Evolutionary conservation across 2,329 filamentous ascomycete species (phyloP), one percentile per base, ranked within the genome.

Genomic region (Scedosporium aurantiacum): DNA sequence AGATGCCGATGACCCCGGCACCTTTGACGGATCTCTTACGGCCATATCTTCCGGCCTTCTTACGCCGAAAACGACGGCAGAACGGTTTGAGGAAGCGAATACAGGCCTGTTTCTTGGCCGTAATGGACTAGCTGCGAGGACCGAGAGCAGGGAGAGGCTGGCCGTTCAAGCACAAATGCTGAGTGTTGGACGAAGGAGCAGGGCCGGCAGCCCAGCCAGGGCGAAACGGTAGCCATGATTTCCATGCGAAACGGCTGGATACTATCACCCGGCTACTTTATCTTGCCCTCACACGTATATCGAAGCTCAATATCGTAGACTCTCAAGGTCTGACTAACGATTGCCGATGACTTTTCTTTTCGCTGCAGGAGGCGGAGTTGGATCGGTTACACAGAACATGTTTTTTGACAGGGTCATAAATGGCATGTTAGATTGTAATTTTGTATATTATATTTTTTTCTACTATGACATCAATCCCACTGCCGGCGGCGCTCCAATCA

Each of bases 101-200:
- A 18, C 32, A 16, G 16, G 40, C 23, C 6, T 32, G 2, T 47
- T 52, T 60, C 78, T 87, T 68, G 83, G 86, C 66, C 76, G 91
- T 45, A 85, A 83, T 56, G 92, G 92, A 1, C 72, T 97, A 65
- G 86, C 90, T 60, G 83, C 91, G 2, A 79, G 93, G 66, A 95
- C 90, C 0, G 93, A 97, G 70, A 96, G 91, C 70, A 80, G 91
- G 60, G 94, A 97, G 70, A 81, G 90, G 62, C 74, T 97, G 43
- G 79, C 82, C 16, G 80, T 83, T 14, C 81, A 76, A 7, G 66
- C 80, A 25, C 79, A 81, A 62, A 78, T 81, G 74, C 70, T 83
- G 63, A 80, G 77, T 58, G 81, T 81, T 1, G 82, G 83, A 25
- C 72, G 83, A 71, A 76, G 82, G 70, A 84, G 82, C 71, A 76